These are phyloP conservation scores for Alternaria triticimaculans DNA, from an alignment of 2,329 filamentous ascomycete species.

Conservation along the genomic window DNA sequence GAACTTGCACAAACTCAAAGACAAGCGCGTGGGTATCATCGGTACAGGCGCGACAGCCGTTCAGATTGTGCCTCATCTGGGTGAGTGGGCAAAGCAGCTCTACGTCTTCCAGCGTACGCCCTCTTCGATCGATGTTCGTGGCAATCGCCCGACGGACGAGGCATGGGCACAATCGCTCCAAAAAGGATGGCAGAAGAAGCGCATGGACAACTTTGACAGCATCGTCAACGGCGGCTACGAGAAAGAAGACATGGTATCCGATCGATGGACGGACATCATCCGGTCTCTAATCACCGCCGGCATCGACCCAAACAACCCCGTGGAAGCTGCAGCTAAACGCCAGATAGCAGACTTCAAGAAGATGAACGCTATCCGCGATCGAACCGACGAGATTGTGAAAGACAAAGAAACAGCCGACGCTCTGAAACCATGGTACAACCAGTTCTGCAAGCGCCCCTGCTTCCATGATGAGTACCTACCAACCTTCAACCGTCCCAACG, in stretches of 20 bases:
- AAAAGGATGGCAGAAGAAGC: constrained; percentile 56
- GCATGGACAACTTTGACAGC: constrained; percentile 55
- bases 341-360: constrained; percentile 44
- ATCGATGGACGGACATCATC: constrained; percentile 56
- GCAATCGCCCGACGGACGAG: constrained; percentile 24
- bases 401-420: constrained; percentile 59
- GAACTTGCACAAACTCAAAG: constrained; percentile 44
- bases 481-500: constrained; percentile 65
- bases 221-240: constrained; percentile 44
- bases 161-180: constrained; percentile 19
- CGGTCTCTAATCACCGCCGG: constrained; percentile 16
- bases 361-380: constrained; percentile 55
- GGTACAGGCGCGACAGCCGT: constrained; percentile 45
- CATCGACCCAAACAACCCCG: constrained; percentile 5
- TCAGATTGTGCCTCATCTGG: constrained; percentile 49
- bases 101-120: constrained; percentile 66
- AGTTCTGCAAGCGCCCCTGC: constrained; percentile 68
- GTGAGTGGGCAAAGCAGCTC: constrained; percentile 57
- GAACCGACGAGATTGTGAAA: constrained; percentile 60
- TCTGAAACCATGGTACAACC: constrained; percentile 66
- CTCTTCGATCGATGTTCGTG: constrained; percentile 50
- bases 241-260: constrained; percentile 54
- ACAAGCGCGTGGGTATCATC: constrained; percentile 45
- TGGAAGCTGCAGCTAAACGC: background rate
- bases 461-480: constrained; percentile 67